Evolutionary conservation across 371 early-diverging fungal species (phyloP).

Genomic region (Fennellomyces sp.): DNA sequence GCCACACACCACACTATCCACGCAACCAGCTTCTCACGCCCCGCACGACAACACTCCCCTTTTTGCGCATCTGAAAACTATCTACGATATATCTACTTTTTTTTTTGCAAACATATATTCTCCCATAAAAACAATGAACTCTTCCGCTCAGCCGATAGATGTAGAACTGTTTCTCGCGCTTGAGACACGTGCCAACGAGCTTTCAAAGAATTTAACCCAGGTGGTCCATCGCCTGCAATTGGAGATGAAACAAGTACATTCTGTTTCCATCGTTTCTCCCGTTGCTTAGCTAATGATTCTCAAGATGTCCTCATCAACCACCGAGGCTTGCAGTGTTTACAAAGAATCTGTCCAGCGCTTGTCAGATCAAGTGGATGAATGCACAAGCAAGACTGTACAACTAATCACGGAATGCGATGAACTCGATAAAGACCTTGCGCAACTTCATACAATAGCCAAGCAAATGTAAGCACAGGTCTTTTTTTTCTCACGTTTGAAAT

Average conservation of each 20-base stretch:
- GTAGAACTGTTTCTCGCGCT: constrained; percentile 9
- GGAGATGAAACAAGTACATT: constrained; percentile 12
- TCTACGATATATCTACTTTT: too few relatives aligned
- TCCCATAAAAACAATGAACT: too few relatives aligned
- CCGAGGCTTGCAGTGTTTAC: constrained; percentile 12
- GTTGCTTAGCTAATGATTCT: background rate
- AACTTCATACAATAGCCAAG: constrained; percentile 26
- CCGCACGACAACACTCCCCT: too few relatives aligned
- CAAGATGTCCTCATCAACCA: constrained; percentile 17
- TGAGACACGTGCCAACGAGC: constrained; percentile 9
- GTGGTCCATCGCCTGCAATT: constrained; percentile 7
- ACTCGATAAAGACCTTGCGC: constrained; percentile 50
- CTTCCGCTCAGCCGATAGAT: too few relatives aligned
- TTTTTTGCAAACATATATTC: too few relatives aligned
- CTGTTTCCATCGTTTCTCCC: background rate
- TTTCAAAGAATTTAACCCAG: background rate
- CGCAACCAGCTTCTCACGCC: too few relatives aligned
- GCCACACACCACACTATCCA: too few relatives aligned
- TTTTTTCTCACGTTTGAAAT: background rate
- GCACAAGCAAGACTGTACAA: constrained; percentile 36
- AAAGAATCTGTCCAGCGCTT: constrained; percentile 10
- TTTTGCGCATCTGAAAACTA: too few relatives aligned
- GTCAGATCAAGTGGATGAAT: constrained; percentile 14
- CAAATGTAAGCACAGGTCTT: constrained; percentile 30
- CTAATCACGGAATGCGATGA: constrained; percentile 51